These are phyloP conservation scores for Apiospora saccharicola DNA, from an alignment of 2,329 filamentous ascomycete species.

Conservation along the genomic window DNA sequence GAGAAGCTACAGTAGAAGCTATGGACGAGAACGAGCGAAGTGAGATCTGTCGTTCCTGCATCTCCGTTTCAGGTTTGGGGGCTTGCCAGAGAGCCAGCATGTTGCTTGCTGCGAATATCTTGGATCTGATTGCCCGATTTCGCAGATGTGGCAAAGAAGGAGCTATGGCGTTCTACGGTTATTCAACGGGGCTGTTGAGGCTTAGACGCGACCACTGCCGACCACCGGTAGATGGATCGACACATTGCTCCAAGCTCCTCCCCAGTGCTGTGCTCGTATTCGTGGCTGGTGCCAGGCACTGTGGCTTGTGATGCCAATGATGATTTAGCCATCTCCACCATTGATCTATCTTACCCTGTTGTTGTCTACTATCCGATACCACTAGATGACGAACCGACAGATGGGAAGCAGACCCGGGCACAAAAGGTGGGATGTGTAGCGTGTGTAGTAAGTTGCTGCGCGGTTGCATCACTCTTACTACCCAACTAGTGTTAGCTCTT, in stretches of 20 bases:
- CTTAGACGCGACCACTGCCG: not conserved
- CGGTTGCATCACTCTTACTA: conserved; percentile 18
- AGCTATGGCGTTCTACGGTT: conserved; percentile 2
- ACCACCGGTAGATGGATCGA: not conserved
- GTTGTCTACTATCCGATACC: not conserved
- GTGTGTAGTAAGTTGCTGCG: not conserved
- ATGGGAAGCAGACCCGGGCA: not conserved
- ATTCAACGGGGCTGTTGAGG: conserved; percentile 1
- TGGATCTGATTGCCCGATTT: not conserved
- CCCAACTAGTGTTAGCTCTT: not conserved
- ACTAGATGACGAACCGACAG: not conserved
- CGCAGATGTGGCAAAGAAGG: not conserved
- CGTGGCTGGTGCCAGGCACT: not conserved
- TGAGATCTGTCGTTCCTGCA: conserved; percentile 21
- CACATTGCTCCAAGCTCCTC: not conserved
- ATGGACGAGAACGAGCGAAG: not conserved
- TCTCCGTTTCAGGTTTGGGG: not conserved
- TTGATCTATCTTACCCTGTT: not conserved
- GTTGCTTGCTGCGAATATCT: not conserved
- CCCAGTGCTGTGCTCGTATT: not conserved
- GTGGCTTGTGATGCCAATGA: not conserved
- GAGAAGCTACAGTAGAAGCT: too few species aligned
- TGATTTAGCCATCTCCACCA: too few species aligned
- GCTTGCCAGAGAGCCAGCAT: too few species aligned
- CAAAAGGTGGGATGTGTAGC: not conserved